Evolutionary conservation across 768 basidiomycete species (phyloP).

Genomic region (Ephemerocybe angulata): DNA sequence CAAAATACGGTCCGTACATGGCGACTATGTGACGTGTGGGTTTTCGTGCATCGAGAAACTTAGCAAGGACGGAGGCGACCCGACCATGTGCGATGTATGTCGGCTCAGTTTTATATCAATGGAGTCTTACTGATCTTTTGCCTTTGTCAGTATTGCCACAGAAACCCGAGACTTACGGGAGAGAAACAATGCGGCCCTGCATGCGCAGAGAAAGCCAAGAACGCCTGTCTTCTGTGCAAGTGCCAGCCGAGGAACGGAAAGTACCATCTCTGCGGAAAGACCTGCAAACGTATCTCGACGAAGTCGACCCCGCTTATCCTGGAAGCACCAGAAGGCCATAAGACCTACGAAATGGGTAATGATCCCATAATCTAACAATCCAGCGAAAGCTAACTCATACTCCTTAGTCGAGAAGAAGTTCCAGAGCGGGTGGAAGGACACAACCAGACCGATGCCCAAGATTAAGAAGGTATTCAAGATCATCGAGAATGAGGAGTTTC

Average conservation of each 20-base stretch:
- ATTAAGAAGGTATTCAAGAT: conserved; percentile 29
- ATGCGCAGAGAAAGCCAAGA: conserved; percentile 20
- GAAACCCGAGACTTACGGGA: conserved; percentile 17
- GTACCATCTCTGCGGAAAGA: conserved; percentile 24
- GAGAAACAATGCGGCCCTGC: conserved; percentile 22
- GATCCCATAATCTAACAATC: background rate
- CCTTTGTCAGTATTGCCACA: conserved; percentile 26
- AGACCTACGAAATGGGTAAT: conserved; percentile 20
- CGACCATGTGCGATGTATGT: conserved; percentile 23
- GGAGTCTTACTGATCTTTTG: background rate
- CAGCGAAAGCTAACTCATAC: background rate
- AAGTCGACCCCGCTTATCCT: conserved; percentile 22
- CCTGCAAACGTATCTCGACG: conserved; percentile 20
- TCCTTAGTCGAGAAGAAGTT: conserved; percentile 26
- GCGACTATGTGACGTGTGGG: conserved; percentile 23
- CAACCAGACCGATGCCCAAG: conserved; percentile 10
- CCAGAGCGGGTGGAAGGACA: conserved; percentile 21
- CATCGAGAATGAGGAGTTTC: conserved; percentile 21
- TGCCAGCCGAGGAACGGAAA: conserved; percentile 22
- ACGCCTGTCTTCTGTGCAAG: conserved; percentile 27
- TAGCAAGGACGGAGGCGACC: conserved; percentile 15
- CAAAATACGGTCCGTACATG: conserved; percentile 9
- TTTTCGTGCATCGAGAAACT: conserved; percentile 22
- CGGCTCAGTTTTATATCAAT: too few species aligned
- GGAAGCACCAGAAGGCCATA: conserved; percentile 21